Conservation (phyloP, 192 early-diverging fungal genomes). For the Backusella psychrophila region DNA sequence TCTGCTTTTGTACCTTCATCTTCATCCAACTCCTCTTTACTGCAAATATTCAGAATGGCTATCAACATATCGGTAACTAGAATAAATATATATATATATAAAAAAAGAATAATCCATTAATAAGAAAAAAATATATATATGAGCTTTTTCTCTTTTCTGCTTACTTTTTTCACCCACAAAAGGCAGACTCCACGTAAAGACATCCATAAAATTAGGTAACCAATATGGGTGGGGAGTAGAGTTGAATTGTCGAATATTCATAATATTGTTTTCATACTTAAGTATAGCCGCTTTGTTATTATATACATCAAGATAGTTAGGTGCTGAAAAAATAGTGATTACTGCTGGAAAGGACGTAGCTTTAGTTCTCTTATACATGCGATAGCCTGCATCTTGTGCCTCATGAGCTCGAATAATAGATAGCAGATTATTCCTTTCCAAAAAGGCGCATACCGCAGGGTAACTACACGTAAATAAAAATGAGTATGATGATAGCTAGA, state of each 20-base stretch:
- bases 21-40: slow-evolving; percentile 87
- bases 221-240: slow-evolving; percentile 97
- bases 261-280: slow-evolving; percentile 98
- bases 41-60: slow-evolving; percentile 92
- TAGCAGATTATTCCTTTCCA: slow-evolving; percentile 91
- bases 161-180: slow-evolving; percentile 99
- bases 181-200: slow-evolving; percentile 96
- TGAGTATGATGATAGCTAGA: neutral
- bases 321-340: slow-evolving; percentile 97
- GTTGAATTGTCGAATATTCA: slow-evolving; percentile 96
- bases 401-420: slow-evolving; percentile 98
- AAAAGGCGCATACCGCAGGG: slow-evolving; percentile 87
- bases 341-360: slow-evolving; percentile 94
- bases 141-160: neutral
- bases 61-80: slow-evolving; percentile 95
- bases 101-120: neutral
- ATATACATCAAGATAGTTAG: slow-evolving; percentile 97
- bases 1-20: slow-evolving; percentile 38
- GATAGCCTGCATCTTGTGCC: slow-evolving; percentile 94
- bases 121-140: neutral
- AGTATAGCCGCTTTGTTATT: slow-evolving; percentile 98
- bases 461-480: slow-evolving; percentile 54
- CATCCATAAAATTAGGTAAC: slow-evolving; percentile 99
- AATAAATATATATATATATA: neutral
- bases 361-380: slow-evolving; percentile 95